Evolutionary conservation across 176 grass and related monocot species (phyloP), one percentile per base, ranked within the genome.

Genomic region (Rhipidocladum racemiflorum): DNA sequence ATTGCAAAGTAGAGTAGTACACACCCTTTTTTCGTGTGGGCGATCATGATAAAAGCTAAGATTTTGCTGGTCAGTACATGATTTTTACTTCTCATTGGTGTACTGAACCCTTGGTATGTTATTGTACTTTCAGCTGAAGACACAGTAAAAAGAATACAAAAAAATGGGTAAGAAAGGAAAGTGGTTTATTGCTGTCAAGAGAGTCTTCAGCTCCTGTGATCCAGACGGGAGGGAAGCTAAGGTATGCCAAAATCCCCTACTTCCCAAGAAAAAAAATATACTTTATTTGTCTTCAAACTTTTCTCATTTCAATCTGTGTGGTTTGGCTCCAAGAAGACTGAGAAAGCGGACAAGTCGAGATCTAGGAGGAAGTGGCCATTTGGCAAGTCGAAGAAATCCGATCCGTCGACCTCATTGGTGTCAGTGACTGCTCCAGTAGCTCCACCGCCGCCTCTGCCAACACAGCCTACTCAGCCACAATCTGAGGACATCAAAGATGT

Each of bases 141-240:
- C 39, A 38, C 29, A 21, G 18, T 25, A 68, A 67, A 67, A 15
- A 39, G 15, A 32, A 54, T 34, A 43, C 60, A 21, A 74, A 38
- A 12, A 14, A 83, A 97, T 97, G 94, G 88, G 86, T 46, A 93
- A 90, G 81, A 97, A 89, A 86, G 79, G 86, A 46, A 97, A 89
- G 39, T 97, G 94, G 91, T 93, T 89, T 78, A 88, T 50, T 80
- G 86, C 88, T 36, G 77, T 97, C 40, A 97, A 87, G 80, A 97
- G 78, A 83, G 73, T 93, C 36, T 97, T 97, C 87, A 89, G 89
- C 74, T 86, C 88, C 57, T 85, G 78, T 60, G 81, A 71, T 72
- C 82, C 82, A 45, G 81, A 87, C 24, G 85, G 92, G 78, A 97
- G 89, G 80, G 82, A 86, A 63, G 70, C 60, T 9, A 93, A 93